Evolutionary conservation across 768 basidiomycete genomes (phyloP), one percentile per base, ranked within the genome.

Genomic region (Kwoniella heveanensis): DNA sequence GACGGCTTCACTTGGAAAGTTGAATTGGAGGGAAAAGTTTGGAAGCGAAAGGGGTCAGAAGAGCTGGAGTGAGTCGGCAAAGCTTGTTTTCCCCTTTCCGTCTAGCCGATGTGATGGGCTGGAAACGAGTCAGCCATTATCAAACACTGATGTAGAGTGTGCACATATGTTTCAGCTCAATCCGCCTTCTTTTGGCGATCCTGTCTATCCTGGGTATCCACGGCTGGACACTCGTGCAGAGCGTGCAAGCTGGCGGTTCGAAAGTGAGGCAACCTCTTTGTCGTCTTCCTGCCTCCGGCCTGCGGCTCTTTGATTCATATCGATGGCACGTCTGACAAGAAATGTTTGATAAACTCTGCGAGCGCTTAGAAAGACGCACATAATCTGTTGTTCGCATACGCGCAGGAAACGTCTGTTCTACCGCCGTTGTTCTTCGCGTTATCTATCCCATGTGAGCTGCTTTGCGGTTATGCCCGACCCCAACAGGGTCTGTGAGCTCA

Each of bases 401-500:
- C 70, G 1, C 25, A 69, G 8, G 67, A 67, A 1, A 57, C 54
- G 1, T 25, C 36, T 8, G 37, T 57, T 2, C 32, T 36, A 17
- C 73, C 76, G 1, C 76, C 76, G 3, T 39, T 64, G 1, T 73
- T 69, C 57, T 77, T 77, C 51, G 76, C 76, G 10, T 6, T 77
- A 2, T 74, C 73, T 24, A 44, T 77, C 3, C 76, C 76, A 17
- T 29, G 76, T 74, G 19, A 68, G 73, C 50, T 48, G 47, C 7
- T 22, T 49, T 6, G 22, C 4, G 17, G 13, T 2, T 22, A 22
- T 24, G 48, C 22, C 69, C 70, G 53, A 71, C 49, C 1, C 47
- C 36, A 19, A 4, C 27, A 21, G 8, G 5, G 32, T 6, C 32
- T 32, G 5, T 13, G 13, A 13, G 7, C 32, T 32, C 13, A 6